Percentiles rank a stretch among this genome's conserved stretches.
These are phyloP conservation scores for Scheffersomyces spartinae DNA, from an alignment of 805 yeast genomes.

Conservation along the genomic window DNA sequence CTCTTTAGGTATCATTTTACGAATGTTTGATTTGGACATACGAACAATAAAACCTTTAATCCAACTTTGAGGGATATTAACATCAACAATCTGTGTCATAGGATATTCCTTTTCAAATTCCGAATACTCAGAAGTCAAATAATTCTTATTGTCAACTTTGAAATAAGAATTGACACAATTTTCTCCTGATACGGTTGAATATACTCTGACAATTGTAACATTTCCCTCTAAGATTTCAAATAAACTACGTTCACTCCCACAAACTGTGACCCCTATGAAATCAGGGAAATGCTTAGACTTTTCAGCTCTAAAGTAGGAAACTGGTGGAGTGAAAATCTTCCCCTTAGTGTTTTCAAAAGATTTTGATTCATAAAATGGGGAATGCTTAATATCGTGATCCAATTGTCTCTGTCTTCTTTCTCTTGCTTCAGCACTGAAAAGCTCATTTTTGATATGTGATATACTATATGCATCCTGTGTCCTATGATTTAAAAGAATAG, in stretches of 20 bases:
- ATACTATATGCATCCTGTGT: constrained; percentile 6
- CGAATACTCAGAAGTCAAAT: constrained; percentile 30
- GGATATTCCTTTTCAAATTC: constrained; percentile 33
- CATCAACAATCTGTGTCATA: constrained; percentile 59
- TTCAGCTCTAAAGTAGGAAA: constrained; percentile 62
- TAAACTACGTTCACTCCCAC: constrained; percentile 24
- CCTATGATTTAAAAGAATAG: constrained; percentile 15
- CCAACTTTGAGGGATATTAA: constrained; percentile 65
- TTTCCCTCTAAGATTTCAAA: constrained; percentile 32
- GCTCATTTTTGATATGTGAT: constrained; percentile 9
- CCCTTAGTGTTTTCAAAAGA: constrained; percentile 67
- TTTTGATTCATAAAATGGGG: constrained; percentile 32
- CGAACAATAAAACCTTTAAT: constrained; percentile 56
- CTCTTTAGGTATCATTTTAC: constrained; percentile 31
- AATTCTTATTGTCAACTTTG: constrained; percentile 28
- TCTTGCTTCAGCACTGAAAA: constrained; percentile 23
- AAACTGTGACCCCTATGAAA: constrained; percentile 44
- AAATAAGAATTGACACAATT: constrained; percentile 54
- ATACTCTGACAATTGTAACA: constrained; percentile 54
- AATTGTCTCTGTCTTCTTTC: constrained; percentile 26
- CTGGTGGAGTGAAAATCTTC: constrained; percentile 73
- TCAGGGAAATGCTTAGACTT: constrained; percentile 78
- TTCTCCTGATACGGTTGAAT: constrained; percentile 61
- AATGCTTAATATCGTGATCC: constrained; percentile 31
- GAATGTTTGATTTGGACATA: constrained; percentile 31